Evolutionary conservation across 345 rosid species (phyloP).

Genomic region (Eucalyptus decipiens): DNA sequence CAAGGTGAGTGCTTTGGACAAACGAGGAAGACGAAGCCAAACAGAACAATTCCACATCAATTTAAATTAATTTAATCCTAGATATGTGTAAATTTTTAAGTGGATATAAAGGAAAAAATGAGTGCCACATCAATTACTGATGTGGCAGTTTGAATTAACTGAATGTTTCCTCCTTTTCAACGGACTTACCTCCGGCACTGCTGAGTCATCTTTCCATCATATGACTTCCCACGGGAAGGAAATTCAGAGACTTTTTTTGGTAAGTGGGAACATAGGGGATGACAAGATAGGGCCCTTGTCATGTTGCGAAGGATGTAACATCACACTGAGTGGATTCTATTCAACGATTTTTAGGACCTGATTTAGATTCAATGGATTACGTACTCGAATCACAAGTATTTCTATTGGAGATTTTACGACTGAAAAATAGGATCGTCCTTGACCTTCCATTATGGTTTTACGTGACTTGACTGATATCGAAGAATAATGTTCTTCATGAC

Average conservation of each 20-base stretch:
- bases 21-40: not conserved
- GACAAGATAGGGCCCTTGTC: too few relatives aligned
- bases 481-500: too few relatives aligned
- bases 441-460: accelerated
- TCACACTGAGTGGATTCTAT: too few relatives aligned
- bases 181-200: not conserved
- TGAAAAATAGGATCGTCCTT: accelerated
- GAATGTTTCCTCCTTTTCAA: not conserved
- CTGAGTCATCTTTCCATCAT: not conserved
- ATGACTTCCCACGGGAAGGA: too few relatives aligned
- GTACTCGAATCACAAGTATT: too few relatives aligned
- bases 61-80: not conserved
- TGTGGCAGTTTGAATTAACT: not conserved
- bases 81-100: not conserved
- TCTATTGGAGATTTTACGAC: too few relatives aligned
- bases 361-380: too few relatives aligned
- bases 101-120: not conserved
- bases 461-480: too few relatives aligned
- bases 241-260: too few relatives aligned
- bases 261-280: too few relatives aligned
- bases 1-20: not conserved
- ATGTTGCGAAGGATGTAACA: too few relatives aligned
- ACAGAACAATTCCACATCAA: not conserved
- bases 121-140: not conserved
- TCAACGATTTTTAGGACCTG: too few relatives aligned